Percentiles rank a stretch among this genome's conserved stretches.
Conservation (phyloP, 169 alveolate species). For the Eimeria acervulina region DNA sequence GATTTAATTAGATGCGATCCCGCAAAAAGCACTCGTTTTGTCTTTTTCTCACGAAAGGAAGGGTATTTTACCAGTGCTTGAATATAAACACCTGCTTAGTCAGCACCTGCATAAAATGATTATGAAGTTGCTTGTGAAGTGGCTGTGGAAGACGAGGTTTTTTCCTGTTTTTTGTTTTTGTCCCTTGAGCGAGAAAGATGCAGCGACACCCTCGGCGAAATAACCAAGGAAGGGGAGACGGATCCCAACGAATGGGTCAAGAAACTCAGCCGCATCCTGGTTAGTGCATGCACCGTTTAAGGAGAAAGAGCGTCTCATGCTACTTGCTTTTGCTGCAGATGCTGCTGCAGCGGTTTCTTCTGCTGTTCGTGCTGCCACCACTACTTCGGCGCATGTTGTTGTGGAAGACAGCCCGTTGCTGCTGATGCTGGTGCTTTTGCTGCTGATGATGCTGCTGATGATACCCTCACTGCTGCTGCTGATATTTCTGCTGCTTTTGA, state of each 20-base stretch:
- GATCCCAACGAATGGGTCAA: slow-evolving; percentile 96
- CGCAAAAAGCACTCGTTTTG: too few relatives aligned
- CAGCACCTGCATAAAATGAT: not conserved
- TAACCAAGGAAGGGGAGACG: slow-evolving; percentile 90
- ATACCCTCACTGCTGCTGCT: not conserved
- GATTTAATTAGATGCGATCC: too few relatives aligned
- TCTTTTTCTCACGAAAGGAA: too few relatives aligned
- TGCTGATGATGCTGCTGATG: not conserved
- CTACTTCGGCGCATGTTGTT: not conserved
- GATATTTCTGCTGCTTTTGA: not conserved
- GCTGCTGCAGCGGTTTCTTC: not conserved
- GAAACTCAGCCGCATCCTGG: slow-evolving; percentile 92
- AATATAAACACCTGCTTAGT: too few relatives aligned
- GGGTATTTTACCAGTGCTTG: too few relatives aligned
- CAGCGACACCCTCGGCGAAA: slow-evolving; percentile 79
- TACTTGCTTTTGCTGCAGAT: not conserved
- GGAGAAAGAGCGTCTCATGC: not conserved
- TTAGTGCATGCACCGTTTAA: slow-evolving; percentile 32
- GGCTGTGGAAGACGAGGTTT: not conserved
- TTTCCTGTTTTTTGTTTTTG: not conserved
- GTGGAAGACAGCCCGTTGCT: not conserved
- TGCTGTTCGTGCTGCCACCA: not conserved
- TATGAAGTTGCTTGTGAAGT: not conserved
- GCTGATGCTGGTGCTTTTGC: not conserved
- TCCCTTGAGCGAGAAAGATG: slow-evolving; percentile 72